These are phyloP conservation scores for Blastobotrys proliferans DNA, from an alignment of 1,139 yeast genomes.

Conservation along the genomic window DNA sequence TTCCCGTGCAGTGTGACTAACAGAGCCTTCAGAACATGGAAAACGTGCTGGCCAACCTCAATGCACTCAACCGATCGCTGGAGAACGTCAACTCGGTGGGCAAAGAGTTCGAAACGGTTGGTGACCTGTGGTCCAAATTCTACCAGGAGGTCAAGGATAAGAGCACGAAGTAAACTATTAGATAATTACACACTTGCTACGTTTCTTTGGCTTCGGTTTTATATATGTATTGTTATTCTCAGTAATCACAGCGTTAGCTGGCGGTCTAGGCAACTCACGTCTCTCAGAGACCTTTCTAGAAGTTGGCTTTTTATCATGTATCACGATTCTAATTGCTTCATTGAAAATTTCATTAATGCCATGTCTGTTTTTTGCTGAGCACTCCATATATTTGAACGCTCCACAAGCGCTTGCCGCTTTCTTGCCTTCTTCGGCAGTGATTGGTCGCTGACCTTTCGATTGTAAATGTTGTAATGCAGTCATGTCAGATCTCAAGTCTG, in stretches of 20 bases:
- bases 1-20: neutral
- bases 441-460: conserved; percentile 39
- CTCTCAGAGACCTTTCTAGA: conserved; percentile 4
- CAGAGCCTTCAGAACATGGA: conserved; percentile 41
- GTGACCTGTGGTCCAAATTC: conserved; percentile 48
- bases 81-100: conserved; percentile 53
- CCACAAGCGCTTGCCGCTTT: conserved; percentile 59
- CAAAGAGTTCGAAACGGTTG: conserved; percentile 49
- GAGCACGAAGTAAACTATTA: conserved; percentile 1
- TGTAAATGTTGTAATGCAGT: conserved; percentile 28
- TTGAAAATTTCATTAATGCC: conserved; percentile 69
- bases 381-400: conserved; percentile 72
- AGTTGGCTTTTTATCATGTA: conserved; percentile 17
- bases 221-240: neutral
- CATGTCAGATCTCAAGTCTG: conserved; percentile 51
- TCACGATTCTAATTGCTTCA: conserved; percentile 28
- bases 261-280: conserved; percentile 10
- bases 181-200: neutral
- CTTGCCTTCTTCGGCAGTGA: conserved; percentile 43
- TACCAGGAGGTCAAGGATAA: conserved; percentile 38
- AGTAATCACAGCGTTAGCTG: neutral
- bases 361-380: conserved; percentile 68
- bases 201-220: neutral
- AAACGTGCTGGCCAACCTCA: conserved; percentile 46
- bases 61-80: conserved; percentile 47